These are phyloP conservation scores for Penicillium sp. DNA, from an alignment of 2,329 filamentous ascomycete species.

Conservation along the genomic window DNA sequence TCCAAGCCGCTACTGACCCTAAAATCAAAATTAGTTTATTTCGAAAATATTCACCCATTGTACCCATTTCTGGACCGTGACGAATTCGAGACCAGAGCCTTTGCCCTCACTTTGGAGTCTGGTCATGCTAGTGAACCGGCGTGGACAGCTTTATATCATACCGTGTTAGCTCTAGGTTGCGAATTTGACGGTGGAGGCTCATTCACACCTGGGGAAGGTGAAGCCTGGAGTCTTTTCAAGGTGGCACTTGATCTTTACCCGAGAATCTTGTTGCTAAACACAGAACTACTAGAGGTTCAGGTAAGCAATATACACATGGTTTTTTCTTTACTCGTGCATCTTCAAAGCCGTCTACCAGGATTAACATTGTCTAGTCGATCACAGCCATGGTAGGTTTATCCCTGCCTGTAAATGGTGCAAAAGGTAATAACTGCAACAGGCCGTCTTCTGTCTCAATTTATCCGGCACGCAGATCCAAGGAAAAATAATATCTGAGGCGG, in stretches of 20 bases:
- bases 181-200: constrained; percentile 6
- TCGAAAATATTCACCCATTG: constrained; percentile 11
- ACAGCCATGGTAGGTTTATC: not conserved
- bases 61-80: constrained; percentile 12
- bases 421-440: not conserved
- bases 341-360: not conserved
- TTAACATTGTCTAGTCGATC: not conserved
- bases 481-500: not conserved
- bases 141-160: constrained; percentile 3
- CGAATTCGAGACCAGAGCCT: constrained; percentile 9
- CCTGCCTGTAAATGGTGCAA: not conserved
- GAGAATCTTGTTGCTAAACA: not conserved
- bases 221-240: constrained; percentile 14
- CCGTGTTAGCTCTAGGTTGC: not conserved
- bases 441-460: not conserved
- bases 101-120: not conserved
- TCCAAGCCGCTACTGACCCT: not conserved
- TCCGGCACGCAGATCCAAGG: not conserved
- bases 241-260: constrained; percentile 9
- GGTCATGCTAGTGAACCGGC: not conserved
- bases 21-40: not conserved
- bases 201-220: constrained; percentile 4
- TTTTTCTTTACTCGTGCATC: not conserved
- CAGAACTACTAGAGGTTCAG: not conserved
- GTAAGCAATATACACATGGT: not conserved